These are phyloP conservation scores for Circinella minor DNA, from an alignment of 371 early-diverging fungal genomes.

Conservation along the genomic window DNA sequence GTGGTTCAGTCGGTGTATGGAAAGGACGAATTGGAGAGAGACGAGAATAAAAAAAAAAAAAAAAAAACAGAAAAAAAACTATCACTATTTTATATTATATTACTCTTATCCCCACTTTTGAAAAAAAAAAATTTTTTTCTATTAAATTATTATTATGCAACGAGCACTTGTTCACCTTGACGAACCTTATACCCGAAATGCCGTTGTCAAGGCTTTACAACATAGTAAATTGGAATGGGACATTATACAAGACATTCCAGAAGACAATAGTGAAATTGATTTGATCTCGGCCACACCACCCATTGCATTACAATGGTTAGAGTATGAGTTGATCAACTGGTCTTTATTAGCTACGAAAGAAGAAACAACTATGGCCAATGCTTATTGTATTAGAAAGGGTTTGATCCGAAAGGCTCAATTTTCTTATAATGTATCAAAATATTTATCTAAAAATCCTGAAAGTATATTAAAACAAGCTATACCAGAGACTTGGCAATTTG, in stretches of 20 bases:
- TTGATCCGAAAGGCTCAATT: conserved; percentile 73
- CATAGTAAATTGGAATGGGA: conserved; percentile 31
- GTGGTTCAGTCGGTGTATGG: no score
- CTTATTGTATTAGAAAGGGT: conserved; percentile 74
- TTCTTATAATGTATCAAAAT: conserved; percentile 63
- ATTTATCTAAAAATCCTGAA: conserved; percentile 61
- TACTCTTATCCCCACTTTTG: neutral
- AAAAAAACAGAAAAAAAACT: no score
- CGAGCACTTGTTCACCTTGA: conserved; percentile 49
- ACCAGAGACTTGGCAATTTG: conserved; percentile 73
- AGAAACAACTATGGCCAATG: conserved; percentile 43
- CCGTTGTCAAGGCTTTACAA: conserved; percentile 39
- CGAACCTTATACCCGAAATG: conserved; percentile 47
- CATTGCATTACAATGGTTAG: conserved; percentile 67
- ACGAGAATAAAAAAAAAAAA: no score
- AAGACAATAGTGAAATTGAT: conserved; percentile 27
- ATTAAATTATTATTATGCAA: conserved; percentile 1
- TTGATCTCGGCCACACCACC: conserved; percentile 2
- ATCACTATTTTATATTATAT: no score
- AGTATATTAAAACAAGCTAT: conserved; percentile 57
- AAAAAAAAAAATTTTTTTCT: neutral
- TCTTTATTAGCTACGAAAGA: conserved; percentile 39
- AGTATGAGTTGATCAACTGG: conserved; percentile 73
- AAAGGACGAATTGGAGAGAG: no score
- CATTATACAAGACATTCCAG: conserved; percentile 20